phyloP scores from a whole-genome alignment of 2,329 filamentous ascomycete species.

The Zasmidium citrigriseum region DNA sequence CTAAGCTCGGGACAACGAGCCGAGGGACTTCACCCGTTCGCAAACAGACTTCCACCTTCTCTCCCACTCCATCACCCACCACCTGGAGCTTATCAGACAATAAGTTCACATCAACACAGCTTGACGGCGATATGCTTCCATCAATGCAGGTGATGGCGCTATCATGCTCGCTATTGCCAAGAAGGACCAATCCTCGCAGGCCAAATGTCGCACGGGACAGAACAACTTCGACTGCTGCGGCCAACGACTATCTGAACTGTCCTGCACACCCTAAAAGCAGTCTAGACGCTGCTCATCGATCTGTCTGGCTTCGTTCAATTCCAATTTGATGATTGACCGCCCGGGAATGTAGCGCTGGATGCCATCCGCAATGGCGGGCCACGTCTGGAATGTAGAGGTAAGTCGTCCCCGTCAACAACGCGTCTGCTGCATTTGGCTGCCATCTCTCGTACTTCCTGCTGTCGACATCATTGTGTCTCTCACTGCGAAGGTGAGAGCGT shows the following conservation, averaged over 20 bases:
- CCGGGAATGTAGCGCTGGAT: constrained; percentile 11
- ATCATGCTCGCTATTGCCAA: not conserved
- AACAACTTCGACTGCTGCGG: not conserved
- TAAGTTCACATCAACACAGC: not conserved
- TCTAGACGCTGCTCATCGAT: not conserved
- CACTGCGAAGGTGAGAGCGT: not conserved
- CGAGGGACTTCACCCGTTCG: no score
- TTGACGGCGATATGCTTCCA: not conserved
- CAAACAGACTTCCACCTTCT: no score
- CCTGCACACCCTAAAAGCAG: not conserved
- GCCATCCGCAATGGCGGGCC: constrained; percentile 5
- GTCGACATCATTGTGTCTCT: not conserved
- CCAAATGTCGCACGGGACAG: not conserved
- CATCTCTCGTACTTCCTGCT: not conserved
- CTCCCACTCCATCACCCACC: no score
- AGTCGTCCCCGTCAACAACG: constrained; percentile 23
- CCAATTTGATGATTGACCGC: not conserved
- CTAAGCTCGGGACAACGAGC: not conserved
- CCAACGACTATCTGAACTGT: not conserved
- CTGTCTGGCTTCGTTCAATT: not conserved
- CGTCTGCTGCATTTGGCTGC: constrained; percentile 8
- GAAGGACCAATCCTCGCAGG: not conserved
- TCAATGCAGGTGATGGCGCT: not conserved
- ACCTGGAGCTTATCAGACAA: not conserved
- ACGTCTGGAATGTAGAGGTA: constrained; percentile 23